Evolutionary conservation across 805 yeast genomes (phyloP), one percentile per base, ranked within the genome.

Genomic region (Candida palmyrensis): DNA sequence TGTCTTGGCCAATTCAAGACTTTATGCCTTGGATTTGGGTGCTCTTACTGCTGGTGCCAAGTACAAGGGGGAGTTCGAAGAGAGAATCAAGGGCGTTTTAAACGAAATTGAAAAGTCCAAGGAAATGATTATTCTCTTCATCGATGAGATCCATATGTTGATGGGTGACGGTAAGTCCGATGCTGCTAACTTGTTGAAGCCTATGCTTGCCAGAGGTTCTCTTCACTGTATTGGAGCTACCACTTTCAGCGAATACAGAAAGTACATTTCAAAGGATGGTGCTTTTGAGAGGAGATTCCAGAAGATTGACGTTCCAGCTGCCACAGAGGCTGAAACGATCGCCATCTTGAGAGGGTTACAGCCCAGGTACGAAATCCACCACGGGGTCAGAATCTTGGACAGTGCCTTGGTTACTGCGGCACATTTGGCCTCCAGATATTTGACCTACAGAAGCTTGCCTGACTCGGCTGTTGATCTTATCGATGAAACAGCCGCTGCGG

Each of bases 101-200:
- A 87, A 80, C 55, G 98, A 92, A 51, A 85, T 92, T 50, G 95
- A 87, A 58, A 82, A 87, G 47, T 80, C 95, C 1, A 79, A 81
- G 49, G 82, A 77, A 30, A 73, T 88, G 76, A 87, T 92, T 44
- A 79, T 92, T 43, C 71, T 92, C 38, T 92, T 92, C 67, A 85
- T 92, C 49, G 98, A 92, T 65, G 98, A 92, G 64, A 92, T 92
- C 56, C 98, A 92, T 65, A 92, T 92, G 97, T 76, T 92, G 46
- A 92, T 92, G 98, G 98, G 98, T 49, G 96, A 92, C 56, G 98
- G 98, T 56, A 92, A 89, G 64, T 79, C 84, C 42, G 98, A 92
- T 59, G 96, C 95, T 27, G 98, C 98, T 25, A 92, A 92, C 61
- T 75, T 92, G 51, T 76, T 92, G 58, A 92, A 92, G 66, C 98